Evolutionary conservation across 345 rosid genomes (phyloP).

Genomic region (Barbarea vulgaris): DNA sequence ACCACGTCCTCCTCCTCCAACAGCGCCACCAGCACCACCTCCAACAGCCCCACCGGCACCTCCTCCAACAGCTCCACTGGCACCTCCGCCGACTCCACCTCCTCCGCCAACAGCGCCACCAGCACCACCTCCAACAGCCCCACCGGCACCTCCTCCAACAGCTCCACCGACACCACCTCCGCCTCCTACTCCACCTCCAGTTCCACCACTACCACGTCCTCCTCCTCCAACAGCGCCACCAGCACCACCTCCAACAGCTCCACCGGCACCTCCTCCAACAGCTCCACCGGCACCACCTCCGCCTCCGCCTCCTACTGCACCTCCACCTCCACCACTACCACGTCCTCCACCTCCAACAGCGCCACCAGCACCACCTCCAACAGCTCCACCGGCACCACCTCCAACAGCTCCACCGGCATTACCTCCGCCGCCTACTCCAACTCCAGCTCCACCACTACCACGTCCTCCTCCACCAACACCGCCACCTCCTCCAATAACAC

Average conservation of each 20-base stretch:
- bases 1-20: slow-evolving; percentile 14
- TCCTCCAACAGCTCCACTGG: slow-evolving; percentile 15
- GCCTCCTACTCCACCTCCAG: neutral
- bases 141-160: neutral
- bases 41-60: neutral
- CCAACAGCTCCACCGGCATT: neutral
- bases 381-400: neutral
- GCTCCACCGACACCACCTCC: neutral
- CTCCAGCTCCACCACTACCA: slow-evolving; percentile 40
- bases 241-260: slow-evolving; percentile 1
- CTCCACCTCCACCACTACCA: neutral
- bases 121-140: slow-evolving; percentile 25
- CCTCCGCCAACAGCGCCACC: slow-evolving; percentile 23
- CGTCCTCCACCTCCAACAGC: slow-evolving; percentile 27
- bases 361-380: neutral
- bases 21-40: neutral
- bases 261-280: neutral
- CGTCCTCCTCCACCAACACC: slow-evolving; percentile 32
- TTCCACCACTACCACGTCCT: neutral
- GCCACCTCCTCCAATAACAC: neutral
- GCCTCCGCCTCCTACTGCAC: neutral
- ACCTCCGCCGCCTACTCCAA: neutral
- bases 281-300: neutral
- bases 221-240: neutral
- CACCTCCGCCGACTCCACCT: slow-evolving; percentile 17